Percentiles rank a stretch among this genome's conserved stretches.
Evolutionary conservation across 257 asterid genomes (phyloP).

Genomic region (Linderniella brevidens): DNA sequence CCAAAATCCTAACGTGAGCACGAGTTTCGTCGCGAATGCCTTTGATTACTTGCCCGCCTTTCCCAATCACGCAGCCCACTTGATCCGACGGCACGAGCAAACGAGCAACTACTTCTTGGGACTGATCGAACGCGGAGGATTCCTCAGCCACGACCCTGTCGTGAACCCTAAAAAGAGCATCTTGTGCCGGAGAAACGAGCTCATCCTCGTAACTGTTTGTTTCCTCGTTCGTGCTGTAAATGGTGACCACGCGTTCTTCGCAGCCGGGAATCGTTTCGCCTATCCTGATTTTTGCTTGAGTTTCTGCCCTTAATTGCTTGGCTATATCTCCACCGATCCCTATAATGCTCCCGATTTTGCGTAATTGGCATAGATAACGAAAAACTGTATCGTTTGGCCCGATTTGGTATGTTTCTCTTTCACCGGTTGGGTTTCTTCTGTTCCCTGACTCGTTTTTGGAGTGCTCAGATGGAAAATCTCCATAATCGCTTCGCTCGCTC

Average conservation of each 20-base stretch:
- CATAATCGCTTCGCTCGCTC: constrained; percentile 60
- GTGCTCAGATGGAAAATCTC: constrained; percentile 29
- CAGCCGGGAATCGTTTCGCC: constrained; percentile 81
- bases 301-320: constrained; percentile 67
- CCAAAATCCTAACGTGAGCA: constrained; percentile 66
- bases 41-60: constrained; percentile 35
- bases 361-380: constrained; percentile 61
- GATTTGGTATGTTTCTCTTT: constrained; percentile 39
- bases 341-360: constrained; percentile 74
- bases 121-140: constrained; percentile 31
- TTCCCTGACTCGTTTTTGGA: constrained; percentile 29
- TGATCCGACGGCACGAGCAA: constrained; percentile 38
- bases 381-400: constrained; percentile 68
- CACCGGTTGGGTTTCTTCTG: constrained; percentile 43
- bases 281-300: constrained; percentile 67
- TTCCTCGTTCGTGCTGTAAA: constrained; percentile 59
- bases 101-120: constrained; percentile 29
- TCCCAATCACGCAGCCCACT: constrained; percentile 45
- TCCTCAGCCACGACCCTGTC: constrained; percentile 60
- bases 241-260: constrained; percentile 77
- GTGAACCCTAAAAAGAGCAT: constrained; percentile 75
- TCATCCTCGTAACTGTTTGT: constrained; percentile 52
- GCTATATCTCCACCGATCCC: constrained; percentile 90
- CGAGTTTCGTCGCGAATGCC: constrained; percentile 36
- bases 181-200: constrained; percentile 60